Percentiles rank a stretch among this genome's conserved stretches.
Evolutionary conservation across 1,284 basidiomycete genomes (phyloP).

Genomic region (Phylloporus sp.): DNA sequence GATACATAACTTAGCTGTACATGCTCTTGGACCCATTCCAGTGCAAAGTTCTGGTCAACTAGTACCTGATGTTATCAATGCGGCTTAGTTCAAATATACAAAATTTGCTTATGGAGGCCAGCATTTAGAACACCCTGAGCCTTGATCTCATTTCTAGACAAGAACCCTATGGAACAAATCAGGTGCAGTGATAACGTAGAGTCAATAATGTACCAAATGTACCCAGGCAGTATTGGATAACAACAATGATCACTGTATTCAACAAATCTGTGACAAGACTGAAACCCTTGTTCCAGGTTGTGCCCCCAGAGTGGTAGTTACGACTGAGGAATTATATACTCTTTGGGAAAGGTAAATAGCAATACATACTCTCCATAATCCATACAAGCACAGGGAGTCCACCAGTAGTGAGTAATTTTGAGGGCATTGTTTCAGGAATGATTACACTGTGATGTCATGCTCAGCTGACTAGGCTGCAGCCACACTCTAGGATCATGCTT

Average conservation of each 20-base stretch:
- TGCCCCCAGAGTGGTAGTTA: slow-evolving; percentile 18
- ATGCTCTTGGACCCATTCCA: slow-evolving; percentile 43
- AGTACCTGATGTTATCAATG: not conserved
- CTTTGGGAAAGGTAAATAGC: not conserved
- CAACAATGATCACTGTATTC: slow-evolving; percentile 44
- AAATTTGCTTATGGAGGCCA: slow-evolving; percentile 36
- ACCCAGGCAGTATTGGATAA: slow-evolving; percentile 52
- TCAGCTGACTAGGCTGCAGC: not conserved
- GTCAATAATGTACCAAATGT: slow-evolving; percentile 44
- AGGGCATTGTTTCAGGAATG: slow-evolving; percentile 9
- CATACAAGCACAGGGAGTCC: slow-evolving; percentile 29
- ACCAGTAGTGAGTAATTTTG: not conserved
- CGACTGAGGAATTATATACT: not conserved
- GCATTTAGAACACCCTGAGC: slow-evolving; percentile 39
- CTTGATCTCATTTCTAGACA: slow-evolving; percentile 37
- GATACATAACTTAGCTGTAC: slow-evolving; percentile 15
- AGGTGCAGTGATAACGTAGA: not conserved
- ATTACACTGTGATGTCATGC: slow-evolving; percentile 15
- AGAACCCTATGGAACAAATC: slow-evolving; percentile 33
- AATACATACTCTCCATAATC: slow-evolving; percentile 30
- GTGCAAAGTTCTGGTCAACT: slow-evolving; percentile 42
- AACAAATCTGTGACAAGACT: slow-evolving; percentile 28
- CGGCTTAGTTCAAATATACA: not conserved
- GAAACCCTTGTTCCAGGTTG: slow-evolving; percentile 20
- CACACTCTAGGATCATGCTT: slow-evolving; percentile 3